Conservation (phyloP, 176 grass and related monocot genomes). For the Zizania latifolia region DNA sequence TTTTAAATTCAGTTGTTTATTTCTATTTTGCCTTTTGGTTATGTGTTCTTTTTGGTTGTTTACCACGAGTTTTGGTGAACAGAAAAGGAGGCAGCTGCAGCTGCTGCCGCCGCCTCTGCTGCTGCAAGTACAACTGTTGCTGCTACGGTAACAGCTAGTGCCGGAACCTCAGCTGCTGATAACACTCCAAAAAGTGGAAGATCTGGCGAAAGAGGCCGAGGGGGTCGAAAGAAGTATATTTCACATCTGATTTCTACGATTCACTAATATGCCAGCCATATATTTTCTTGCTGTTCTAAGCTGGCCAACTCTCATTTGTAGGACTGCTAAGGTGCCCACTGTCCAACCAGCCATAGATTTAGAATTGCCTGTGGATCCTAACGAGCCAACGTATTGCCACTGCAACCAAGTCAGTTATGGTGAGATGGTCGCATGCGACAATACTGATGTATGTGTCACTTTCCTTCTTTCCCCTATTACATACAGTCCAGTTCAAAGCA, state of each 20-base stretch:
- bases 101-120: neutral
- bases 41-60: neutral
- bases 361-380: conserved; percentile 91
- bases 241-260: neutral
- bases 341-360: conserved; percentile 64
- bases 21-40: neutral
- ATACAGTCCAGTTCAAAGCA: neutral
- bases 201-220: conserved; percentile 71
- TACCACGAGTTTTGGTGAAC: conserved; percentile 24
- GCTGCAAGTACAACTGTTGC: conserved; percentile 15
- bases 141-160: conserved; percentile 30
- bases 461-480: neutral
- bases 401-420: conserved; percentile 97
- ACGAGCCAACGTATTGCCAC: conserved; percentile 87
- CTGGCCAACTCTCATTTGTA: conserved; percentile 38
- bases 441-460: conserved; percentile 48
- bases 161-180: conserved; percentile 31
- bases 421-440: conserved; percentile 95
- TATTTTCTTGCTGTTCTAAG: neutral
- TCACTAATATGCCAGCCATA: neutral
- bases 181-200: conserved; percentile 51
- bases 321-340: conserved; percentile 48
- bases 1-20: neutral
- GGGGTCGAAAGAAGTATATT: conserved; percentile 93
- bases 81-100: conserved; percentile 47